Evolutionary conservation across 2,329 filamentous ascomycete genomes (phyloP).

Genomic region (Sporothrix inflata): DNA sequence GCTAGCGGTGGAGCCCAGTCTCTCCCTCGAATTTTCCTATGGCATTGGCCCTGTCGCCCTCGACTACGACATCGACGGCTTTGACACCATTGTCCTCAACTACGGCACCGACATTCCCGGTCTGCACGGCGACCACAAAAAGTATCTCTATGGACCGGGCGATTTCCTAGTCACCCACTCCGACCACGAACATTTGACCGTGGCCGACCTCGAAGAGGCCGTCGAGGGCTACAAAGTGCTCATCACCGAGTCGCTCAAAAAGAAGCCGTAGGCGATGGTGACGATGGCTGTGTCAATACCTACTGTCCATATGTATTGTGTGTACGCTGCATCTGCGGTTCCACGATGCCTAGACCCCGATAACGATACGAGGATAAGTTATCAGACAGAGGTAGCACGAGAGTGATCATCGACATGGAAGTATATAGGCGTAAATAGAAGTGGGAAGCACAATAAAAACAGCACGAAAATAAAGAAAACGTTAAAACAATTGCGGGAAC

Average conservation of each 20-base stretch:
- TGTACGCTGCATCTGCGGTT: neutral
- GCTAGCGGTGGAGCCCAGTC: constrained; percentile 61
- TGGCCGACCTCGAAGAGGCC: constrained; percentile 74
- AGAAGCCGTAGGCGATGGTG: neutral
- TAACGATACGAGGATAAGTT: too few relatives aligned
- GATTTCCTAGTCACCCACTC: constrained; percentile 87
- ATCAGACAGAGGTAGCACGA: too few relatives aligned
- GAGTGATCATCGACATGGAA: too few relatives aligned
- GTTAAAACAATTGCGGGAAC: too few relatives aligned
- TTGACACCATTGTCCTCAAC: constrained; percentile 80
- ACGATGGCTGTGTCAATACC: too few relatives aligned
- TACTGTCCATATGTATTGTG: too few relatives aligned
- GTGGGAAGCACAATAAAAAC: too few relatives aligned
- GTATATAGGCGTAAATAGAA: too few relatives aligned
- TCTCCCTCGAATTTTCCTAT: constrained; percentile 62
- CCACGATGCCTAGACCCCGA: neutral
- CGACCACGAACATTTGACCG: constrained; percentile 76
- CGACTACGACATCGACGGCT: constrained; percentile 82
- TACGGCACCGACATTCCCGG: constrained; percentile 93
- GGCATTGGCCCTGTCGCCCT: constrained; percentile 79
- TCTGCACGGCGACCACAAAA: constrained; percentile 67
- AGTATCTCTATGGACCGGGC: constrained; percentile 70
- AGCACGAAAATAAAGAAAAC: too few relatives aligned
- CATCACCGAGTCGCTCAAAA: constrained; percentile 56
- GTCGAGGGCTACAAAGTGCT: constrained; percentile 78